Conservation (phyloP, 1,284 basidiomycete genomes). For the Tetrapyrgos nigripes region DNA sequence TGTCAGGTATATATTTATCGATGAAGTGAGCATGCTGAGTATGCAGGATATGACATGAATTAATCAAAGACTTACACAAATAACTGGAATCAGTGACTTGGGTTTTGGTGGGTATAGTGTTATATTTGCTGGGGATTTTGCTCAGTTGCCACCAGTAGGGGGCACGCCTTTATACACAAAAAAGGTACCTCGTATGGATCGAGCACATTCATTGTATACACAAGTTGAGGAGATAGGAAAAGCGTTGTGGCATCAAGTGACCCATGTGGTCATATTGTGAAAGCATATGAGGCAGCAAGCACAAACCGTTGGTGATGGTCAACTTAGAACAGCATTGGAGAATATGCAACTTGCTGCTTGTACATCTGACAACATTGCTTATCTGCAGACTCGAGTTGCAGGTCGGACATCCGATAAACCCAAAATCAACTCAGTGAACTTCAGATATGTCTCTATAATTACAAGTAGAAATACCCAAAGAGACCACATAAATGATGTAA, state of each 20-base stretch:
- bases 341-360: constrained; percentile 24
- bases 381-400: constrained; percentile 12
- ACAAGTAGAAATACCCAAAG: too few relatives aligned
- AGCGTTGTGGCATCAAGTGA: too few relatives aligned
- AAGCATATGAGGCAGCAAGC: too few relatives aligned
- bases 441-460: too few relatives aligned
- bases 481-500: too few relatives aligned
- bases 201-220: too few relatives aligned
- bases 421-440: too few relatives aligned
- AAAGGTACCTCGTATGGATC: too few relatives aligned
- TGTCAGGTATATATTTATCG: constrained; percentile 12
- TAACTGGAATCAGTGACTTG: constrained; percentile 28
- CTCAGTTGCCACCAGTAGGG: background rate
- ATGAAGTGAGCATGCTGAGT: constrained; percentile 11
- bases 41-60: background rate
- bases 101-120: constrained; percentile 10
- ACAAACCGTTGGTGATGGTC: too few relatives aligned
- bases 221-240: too few relatives aligned
- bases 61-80: background rate
- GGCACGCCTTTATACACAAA: background rate
- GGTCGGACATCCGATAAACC: too few relatives aligned
- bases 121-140: constrained; percentile 6
- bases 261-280: too few relatives aligned
- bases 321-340: constrained; percentile 17
- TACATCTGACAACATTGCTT: constrained; percentile 20